Base-by-base conservation (phyloP, 257 asterid species). In the Haberlea rhodopensis region DNA sequence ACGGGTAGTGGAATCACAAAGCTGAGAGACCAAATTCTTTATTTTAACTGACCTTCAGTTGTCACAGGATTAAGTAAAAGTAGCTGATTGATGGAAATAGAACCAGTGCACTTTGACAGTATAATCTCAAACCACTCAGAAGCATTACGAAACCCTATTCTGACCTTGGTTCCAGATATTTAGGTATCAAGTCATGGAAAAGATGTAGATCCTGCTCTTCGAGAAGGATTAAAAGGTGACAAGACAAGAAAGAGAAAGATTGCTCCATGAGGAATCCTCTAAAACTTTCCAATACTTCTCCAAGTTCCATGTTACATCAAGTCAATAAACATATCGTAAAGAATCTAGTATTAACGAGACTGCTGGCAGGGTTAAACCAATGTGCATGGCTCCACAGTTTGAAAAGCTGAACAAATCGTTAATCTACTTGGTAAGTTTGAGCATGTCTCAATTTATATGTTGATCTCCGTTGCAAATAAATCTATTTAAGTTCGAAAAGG, bases 301-400 rank as follows among this genome's bases (percentile, higher is more conserved):
- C 76, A 61, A 71, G 40, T 46, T 79, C 84, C 78, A 85, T 95
- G 68, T 83, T 80, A 72, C 98, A 91, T 86, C 75, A 88, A 73
- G 78, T 82, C 76, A 5, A 83, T 65, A 78, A 89, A 89, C 78
- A 89, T 68, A 63, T 81, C 73, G 32, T 72, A 71, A 89, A 89
- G 74, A 74, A 87, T 34, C 78, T 68, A 46, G 80, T 76, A 79
- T 91, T 97, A 28, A 81, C n/a, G 24, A 65, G 84, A n/a, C 76
- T 89, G 68, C 69, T 92, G 87, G 83, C 89, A 8, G 97, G 85
- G 78, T 75, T 92, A 84, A 89, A 92, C 80, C 75, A 72, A n/a
- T n/a, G 63, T 86, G 82, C 63, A 92, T 92, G 99, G 95, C 86
- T 68, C 99, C 96, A 28, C 85, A 80, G 68, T 92, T 82, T 81